Conservation (phyloP, 148 eudicot genomes). For the Camellia japonica region DNA sequence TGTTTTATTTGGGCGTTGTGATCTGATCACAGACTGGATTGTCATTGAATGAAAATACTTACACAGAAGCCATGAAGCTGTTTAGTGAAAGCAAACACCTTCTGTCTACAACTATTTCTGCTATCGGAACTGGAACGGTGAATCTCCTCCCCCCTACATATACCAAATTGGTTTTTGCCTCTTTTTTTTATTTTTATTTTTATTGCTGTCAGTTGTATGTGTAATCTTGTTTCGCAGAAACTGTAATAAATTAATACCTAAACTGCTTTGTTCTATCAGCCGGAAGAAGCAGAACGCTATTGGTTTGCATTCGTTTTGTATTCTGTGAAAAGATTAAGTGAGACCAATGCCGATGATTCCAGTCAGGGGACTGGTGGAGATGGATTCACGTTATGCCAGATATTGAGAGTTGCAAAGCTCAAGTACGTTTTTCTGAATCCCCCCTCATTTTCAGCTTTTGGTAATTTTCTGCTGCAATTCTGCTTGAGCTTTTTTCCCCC, state of each 20-base stretch:
- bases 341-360: conserved; percentile 15
- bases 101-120: conserved; percentile 43
- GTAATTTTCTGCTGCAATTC: neutral
- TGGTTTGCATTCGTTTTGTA: conserved; percentile 79
- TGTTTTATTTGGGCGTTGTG: neutral
- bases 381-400: conserved; percentile 57
- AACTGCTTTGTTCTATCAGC: conserved; percentile 36
- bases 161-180: neutral
- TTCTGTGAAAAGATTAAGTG: conserved; percentile 57
- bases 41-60: conserved; percentile 43
- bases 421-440: conserved; percentile 40
- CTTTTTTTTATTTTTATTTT: neutral
- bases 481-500: neutral
- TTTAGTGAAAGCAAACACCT: conserved; percentile 50
- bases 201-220: neutral
- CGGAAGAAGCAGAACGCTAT: conserved; percentile 74
- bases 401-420: conserved; percentile 66
- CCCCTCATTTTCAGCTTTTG: neutral
- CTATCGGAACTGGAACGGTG: conserved; percentile 61
- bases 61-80: conserved; percentile 47
- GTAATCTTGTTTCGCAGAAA: neutral
- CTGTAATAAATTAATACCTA: neutral
- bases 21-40: conserved; percentile 44
- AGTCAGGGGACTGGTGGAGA: conserved; percentile 25
- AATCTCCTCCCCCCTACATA: neutral